A percentile compares a stretch with the other conserved stretches of the same genome.
These are phyloP conservation scores for Penicillium brasilianum DNA, from an alignment of 2,329 filamentous ascomycete genomes.

Conservation along the genomic window DNA sequence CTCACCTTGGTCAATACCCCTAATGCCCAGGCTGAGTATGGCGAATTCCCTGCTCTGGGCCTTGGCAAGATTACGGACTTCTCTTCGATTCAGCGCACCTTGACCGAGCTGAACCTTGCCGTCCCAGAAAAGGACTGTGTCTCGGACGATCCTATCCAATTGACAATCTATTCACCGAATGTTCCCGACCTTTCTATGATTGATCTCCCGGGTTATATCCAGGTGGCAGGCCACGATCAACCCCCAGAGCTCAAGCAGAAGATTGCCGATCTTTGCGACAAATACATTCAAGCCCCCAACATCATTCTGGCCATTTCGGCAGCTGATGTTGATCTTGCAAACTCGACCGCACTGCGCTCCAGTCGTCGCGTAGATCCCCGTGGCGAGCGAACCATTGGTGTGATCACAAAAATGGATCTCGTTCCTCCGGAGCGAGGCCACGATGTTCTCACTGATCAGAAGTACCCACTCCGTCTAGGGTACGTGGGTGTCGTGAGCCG, in stretches of 20 bases:
- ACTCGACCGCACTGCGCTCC: constrained; percentile 88
- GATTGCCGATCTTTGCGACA: constrained; percentile 94
- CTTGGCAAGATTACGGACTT: constrained; percentile 92
- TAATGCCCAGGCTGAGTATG: constrained; percentile 83
- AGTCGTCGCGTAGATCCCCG: constrained; percentile 91
- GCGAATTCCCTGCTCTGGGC: constrained; percentile 92
- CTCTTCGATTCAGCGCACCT: constrained; percentile 76
- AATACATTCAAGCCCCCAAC: constrained; percentile 95
- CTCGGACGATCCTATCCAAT: constrained; percentile 93
- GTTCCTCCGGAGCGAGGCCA: constrained; percentile 82
- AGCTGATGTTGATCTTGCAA: constrained; percentile 94
- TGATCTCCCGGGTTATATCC: constrained; percentile 95
- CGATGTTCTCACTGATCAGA: constrained; percentile 80
- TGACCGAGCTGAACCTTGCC: constrained; percentile 93
- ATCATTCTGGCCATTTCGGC: constrained; percentile 97
- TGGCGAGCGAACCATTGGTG: constrained; percentile 94
- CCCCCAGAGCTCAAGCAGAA: constrained; percentile 91
- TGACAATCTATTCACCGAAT: constrained; percentile 92
- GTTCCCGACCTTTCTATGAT: constrained; percentile 95
- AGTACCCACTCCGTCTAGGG: constrained; percentile 92
- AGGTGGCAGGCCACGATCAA: constrained; percentile 89
- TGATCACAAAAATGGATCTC: constrained; percentile 99
- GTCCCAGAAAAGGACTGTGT: constrained; percentile 92
- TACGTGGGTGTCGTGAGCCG: constrained; percentile 95
- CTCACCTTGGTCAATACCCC: constrained; percentile 95